Percentiles rank a stretch among this genome's conserved stretches.
phyloP scores from a whole-genome alignment of 495 filamentous ascomycete genomes.

The Collariella sp. region DNA sequence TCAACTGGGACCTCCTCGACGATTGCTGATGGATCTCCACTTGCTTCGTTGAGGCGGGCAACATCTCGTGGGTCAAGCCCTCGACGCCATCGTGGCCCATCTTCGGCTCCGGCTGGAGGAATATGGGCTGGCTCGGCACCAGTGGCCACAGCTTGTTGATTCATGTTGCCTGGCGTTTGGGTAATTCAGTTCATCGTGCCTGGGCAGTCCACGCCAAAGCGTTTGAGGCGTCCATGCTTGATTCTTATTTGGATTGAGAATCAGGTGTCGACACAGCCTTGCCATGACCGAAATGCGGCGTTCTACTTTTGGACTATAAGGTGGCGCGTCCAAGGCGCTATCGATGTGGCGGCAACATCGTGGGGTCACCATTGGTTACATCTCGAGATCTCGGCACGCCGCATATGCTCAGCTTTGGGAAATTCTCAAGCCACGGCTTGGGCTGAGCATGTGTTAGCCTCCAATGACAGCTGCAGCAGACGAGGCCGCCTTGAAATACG shows the following conservation, averaged over 20 bases:
- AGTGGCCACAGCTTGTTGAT: neutral
- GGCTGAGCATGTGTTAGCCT: no score
- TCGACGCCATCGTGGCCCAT: slow-evolving; percentile 1
- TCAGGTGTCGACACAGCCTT: neutral
- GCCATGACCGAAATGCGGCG: no score
- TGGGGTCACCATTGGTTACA: neutral
- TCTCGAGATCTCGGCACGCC: no score
- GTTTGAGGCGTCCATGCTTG: no score
- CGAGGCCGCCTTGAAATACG: neutral
- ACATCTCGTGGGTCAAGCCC: slow-evolving; percentile 11
- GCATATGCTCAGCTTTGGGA: no score
- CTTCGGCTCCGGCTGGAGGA: neutral
- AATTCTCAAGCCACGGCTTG: neutral
- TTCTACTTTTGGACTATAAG: no score
- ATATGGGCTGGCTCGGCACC: neutral
- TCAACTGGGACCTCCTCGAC: slow-evolving; percentile 17
- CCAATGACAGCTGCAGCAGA: neutral
- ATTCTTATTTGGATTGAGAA: neutral
- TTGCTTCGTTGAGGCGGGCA: slow-evolving; percentile 11
- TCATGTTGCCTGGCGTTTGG: neutral
- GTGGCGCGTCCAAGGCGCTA: neutral
- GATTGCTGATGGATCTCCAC: slow-evolving; percentile 4
- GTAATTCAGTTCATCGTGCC: neutral
- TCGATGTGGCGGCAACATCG: neutral
- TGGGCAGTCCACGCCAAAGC: neutral